Percentiles rank a stretch among this genome's conserved stretches.
Conservation (phyloP, 805 yeast species). For the Metschnikowia dekortorum region DNA sequence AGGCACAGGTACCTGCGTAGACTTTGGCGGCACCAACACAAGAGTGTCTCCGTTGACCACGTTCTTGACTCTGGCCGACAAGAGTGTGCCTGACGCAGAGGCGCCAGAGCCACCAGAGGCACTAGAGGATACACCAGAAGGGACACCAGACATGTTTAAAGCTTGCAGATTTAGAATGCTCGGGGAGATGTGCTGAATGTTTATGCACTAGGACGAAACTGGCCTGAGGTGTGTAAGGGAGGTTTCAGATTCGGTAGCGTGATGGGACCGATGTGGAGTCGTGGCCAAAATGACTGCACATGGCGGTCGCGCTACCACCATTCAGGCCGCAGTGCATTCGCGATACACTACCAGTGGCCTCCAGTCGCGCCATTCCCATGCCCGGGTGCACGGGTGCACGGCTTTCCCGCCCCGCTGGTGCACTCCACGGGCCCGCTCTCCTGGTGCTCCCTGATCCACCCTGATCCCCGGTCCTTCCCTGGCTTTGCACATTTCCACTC, state of each 20-base stretch:
- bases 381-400: too few relatives aligned
- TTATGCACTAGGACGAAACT: not conserved
- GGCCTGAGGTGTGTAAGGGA: not conserved
- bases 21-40: constrained; percentile 49
- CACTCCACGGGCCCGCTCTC: too few relatives aligned
- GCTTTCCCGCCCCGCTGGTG: too few relatives aligned
- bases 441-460: too few relatives aligned
- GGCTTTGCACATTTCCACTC: too few relatives aligned
- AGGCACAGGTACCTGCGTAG: constrained; percentile 39
- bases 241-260: not conserved
- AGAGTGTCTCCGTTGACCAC: constrained; percentile 71
- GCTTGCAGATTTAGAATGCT: too few relatives aligned
- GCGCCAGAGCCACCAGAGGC: not conserved
- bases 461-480: too few relatives aligned
- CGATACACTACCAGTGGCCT: too few relatives aligned
- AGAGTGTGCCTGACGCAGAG: not conserved
- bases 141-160: not conserved
- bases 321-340: too few relatives aligned
- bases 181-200: too few relatives aligned
- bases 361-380: too few relatives aligned
- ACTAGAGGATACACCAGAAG: not conserved
- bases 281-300: not conserved
- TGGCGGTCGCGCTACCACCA: not conserved
- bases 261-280: not conserved
- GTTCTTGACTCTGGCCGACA: constrained; percentile 59